phyloP scores from a whole-genome alignment of 768 basidiomycete species.

The Crucibulum laeve region DNA sequence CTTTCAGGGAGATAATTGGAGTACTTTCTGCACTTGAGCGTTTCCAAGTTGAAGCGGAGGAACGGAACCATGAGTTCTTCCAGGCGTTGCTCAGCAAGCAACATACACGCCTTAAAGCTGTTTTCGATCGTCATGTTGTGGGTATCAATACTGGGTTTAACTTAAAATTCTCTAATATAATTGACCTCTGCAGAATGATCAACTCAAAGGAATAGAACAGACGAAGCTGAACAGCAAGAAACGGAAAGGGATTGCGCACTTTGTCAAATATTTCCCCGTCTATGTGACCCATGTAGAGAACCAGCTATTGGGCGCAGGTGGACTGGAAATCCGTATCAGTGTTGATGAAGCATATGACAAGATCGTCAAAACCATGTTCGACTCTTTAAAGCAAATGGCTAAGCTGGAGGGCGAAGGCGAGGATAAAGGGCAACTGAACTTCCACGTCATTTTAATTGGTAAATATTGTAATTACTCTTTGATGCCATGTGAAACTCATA shows the following conservation, averaged over 20 bases:
- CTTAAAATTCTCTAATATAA: neutral
- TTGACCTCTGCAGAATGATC: constrained; percentile 57
- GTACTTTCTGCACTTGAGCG: constrained; percentile 76
- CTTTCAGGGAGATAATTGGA: constrained; percentile 76
- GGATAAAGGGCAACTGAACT: constrained; percentile 96
- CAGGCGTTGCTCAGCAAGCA: constrained; percentile 75
- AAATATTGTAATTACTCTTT: constrained; percentile 5
- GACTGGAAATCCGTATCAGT: constrained; percentile 67
- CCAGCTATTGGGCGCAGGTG: constrained; percentile 76
- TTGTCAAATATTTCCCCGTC: constrained; percentile 88
- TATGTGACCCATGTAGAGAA: constrained; percentile 82
- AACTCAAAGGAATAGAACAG: constrained; percentile 83
- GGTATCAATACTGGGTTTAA: constrained; percentile 14
- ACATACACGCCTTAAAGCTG: constrained; percentile 67
- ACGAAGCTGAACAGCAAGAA: constrained; percentile 92
- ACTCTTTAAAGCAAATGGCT: constrained; percentile 90
- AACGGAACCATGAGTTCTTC: constrained; percentile 74
- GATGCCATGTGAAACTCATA: neutral
- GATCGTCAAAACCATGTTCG: constrained; percentile 89
- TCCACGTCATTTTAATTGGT: constrained; percentile 95
- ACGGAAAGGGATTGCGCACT: constrained; percentile 86
- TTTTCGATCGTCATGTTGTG: constrained; percentile 76
- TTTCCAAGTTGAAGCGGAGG: constrained; percentile 72
- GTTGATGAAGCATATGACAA: constrained; percentile 85
- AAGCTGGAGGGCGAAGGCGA: constrained; percentile 92